phyloP scores from a whole-genome alignment of 202 grass and related monocot genomes.

The Setaria viridis region DNA sequence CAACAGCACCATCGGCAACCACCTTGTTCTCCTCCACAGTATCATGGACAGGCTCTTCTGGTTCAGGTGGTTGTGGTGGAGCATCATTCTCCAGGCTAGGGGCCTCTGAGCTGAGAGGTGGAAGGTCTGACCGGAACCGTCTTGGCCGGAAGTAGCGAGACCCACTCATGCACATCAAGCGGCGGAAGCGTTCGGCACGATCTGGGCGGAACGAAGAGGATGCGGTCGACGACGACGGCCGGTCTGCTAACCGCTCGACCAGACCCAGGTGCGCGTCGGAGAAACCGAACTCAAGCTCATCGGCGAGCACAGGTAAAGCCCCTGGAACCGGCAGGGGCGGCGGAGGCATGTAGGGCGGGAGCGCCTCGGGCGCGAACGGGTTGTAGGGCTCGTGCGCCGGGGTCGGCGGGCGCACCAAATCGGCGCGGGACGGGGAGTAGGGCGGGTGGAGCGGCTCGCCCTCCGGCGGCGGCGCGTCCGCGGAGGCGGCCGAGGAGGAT shows the following conservation, averaged over 20 bases:
- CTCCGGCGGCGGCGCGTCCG: conserved; percentile 58
- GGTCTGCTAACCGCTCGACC: conserved; percentile 40
- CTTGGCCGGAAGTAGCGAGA: conserved; percentile 45
- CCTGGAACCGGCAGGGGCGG: conserved; percentile 6
- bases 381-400: conserved; percentile 38
- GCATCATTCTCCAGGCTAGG: conserved; percentile 43
- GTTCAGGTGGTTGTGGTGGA: conserved; percentile 36
- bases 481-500: conserved; percentile 65
- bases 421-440: conserved; percentile 52
- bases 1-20: conserved; percentile 25
- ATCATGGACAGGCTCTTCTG: conserved; percentile 46
- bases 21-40: conserved; percentile 53
- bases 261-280: conserved; percentile 33
- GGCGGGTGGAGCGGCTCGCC: conserved; percentile 36
- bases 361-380: conserved; percentile 15
- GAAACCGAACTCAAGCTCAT: conserved; percentile 51
- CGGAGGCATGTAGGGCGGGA: conserved; percentile 20
- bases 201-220: conserved; percentile 62
- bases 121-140: conserved; percentile 68
- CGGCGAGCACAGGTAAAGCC: conserved; percentile 32
- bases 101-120: conserved; percentile 52
- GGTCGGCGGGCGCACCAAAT: conserved; percentile 44
- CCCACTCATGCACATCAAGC: conserved; percentile 37
- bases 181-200: conserved; percentile 41
- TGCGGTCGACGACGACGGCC: conserved; percentile 57